Conservation (phyloP, 2,329 filamentous ascomycete species). For the Curvularia spicifera region DNA sequence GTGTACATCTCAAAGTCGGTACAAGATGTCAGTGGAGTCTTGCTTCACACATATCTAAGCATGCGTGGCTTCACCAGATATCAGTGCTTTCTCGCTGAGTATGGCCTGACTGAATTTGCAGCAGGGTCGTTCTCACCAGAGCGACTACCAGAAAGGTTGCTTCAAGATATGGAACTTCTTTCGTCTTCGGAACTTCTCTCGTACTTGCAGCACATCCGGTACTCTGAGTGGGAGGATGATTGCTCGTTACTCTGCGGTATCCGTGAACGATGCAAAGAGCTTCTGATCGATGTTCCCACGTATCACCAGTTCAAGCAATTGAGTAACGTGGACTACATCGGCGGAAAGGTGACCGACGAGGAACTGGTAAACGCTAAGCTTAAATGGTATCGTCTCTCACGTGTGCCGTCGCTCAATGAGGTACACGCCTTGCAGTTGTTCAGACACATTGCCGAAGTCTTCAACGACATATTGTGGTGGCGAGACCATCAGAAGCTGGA, state of each 20-base stretch:
- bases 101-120: conserved; percentile 29
- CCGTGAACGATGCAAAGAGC: conserved; percentile 38
- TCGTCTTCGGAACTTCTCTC: conserved; percentile 45
- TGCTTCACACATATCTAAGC: conserved; percentile 47
- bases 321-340: conserved; percentile 47
- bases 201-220: conserved; percentile 44
- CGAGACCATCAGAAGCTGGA: conserved; percentile 41
- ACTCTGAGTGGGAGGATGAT: conserved; percentile 40
- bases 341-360: conserved; percentile 36
- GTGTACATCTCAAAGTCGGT: conserved; percentile 49
- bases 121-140: conserved; percentile 14
- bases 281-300: conserved; percentile 47
- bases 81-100: conserved; percentile 45
- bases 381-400: conserved; percentile 46
- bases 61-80: conserved; percentile 44
- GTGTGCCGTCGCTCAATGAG: conserved; percentile 31
- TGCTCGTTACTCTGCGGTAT: conserved; percentile 40
- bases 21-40: conserved; percentile 35
- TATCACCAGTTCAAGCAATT: conserved; percentile 46
- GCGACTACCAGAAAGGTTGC: conserved; percentile 35
- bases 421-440: conserved; percentile 40
- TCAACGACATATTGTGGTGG: conserved; percentile 38
- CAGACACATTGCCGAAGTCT: conserved; percentile 38
- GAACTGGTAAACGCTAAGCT: conserved; percentile 40
- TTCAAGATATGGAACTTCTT: conserved; percentile 44